Evolutionary conservation across 345 rosid species (phyloP), one percentile per base, ranked within the genome.

Genomic region (Noccaea caerulescens): DNA sequence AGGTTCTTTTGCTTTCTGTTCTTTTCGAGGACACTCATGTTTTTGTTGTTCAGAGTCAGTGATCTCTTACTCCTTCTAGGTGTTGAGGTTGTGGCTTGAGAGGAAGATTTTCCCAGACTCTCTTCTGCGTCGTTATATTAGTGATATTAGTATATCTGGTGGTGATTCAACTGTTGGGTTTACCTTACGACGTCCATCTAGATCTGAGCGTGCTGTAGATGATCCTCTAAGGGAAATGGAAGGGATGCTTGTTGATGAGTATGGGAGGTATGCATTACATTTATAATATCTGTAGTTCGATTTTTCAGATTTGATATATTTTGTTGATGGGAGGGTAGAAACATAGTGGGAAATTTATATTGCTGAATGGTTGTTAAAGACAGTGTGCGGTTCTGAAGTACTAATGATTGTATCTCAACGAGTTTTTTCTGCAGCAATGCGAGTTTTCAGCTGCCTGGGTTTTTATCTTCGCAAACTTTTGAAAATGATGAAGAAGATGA

Each of bases 171-270:
- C 87, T 51, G 74, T 77, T 77, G 91, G 88, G 50, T 84, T 82
- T 76, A 80, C 93, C 70, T 76, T 81, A 23, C 78, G 89, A 67
- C 90, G 93, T 55, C 99, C 98, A 63, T 88, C 99, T 72, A 90
- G 88, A 75, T 83, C 92, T 42, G 98, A 94, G 80, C 91, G 99
- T 56, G 84, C 96, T 49, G 79, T 94, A 30, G 93, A 94, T 72
- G 99, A 94, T 72, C 99, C 99, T 46, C 82, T 94, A 18, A 87
- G 99, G 79, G 93, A 82, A 82, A 94, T 94, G 98, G 99, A 94
- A 79, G 98, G 97, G 80, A 94, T 94, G 90, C 82, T 84, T 80
- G 93, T 94, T 47, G 99, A 94, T 77, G 99, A 94, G 80, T 94
- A 94, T 84, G 99, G 99, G 66, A 94, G 99, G 99, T 94, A 63